Evolutionary conservation across 768 basidiomycete species (phyloP).

Genomic region (Clitopilus passeckerianus): DNA sequence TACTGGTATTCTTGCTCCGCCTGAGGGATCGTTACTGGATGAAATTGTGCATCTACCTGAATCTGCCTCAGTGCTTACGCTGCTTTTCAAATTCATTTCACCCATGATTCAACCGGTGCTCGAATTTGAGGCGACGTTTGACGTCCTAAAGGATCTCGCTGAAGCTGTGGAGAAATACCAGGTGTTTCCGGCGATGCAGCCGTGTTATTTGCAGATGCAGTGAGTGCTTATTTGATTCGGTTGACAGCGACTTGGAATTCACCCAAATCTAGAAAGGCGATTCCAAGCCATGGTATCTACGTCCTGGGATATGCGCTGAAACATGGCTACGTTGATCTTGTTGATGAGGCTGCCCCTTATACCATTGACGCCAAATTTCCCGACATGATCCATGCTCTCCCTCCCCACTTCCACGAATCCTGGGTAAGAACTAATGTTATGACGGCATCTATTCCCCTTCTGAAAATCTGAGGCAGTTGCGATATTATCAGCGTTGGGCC

Average conservation of each 20-base stretch:
- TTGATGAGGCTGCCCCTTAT: neutral
- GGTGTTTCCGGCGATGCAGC: slow-evolving; percentile 19
- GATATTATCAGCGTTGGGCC: neutral
- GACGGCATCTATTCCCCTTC: neutral
- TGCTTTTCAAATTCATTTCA: slow-evolving; percentile 22
- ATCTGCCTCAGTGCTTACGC: slow-evolving; percentile 14
- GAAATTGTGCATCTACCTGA: slow-evolving; percentile 19
- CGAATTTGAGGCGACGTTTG: slow-evolving; percentile 10
- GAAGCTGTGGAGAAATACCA: slow-evolving; percentile 29
- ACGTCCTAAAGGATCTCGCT: slow-evolving; percentile 13
- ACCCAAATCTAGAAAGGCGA: neutral
- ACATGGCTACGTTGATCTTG: neutral
- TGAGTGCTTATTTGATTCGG: neutral
- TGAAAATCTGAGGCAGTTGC: neutral
- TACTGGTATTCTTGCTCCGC: slow-evolving; percentile 17
- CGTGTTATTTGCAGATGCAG: slow-evolving; percentile 21
- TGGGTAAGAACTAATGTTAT: neutral
- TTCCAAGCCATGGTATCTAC: neutral
- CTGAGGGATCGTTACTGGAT: slow-evolving; percentile 12
- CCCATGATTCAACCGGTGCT: slow-evolving; percentile 18
- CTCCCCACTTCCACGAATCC: neutral
- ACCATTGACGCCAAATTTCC: neutral
- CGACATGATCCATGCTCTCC: neutral
- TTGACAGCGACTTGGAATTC: neutral
- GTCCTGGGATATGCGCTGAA: neutral